phyloP scores from a whole-genome alignment of 139 green algal genomes.

The Nannochloris sp. region DNA sequence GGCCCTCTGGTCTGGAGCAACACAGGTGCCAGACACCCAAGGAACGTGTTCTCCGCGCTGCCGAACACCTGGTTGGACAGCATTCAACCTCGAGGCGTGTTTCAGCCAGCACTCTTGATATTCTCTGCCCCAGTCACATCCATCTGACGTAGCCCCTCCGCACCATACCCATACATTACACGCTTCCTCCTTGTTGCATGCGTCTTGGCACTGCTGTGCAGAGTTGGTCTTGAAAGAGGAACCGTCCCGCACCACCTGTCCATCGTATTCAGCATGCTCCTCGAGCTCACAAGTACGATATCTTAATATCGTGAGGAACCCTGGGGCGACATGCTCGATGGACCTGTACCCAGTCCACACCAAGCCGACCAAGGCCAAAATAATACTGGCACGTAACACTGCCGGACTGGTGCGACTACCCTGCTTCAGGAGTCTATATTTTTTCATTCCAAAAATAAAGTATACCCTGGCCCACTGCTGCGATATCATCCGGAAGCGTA shows the following conservation, averaged over 20 bases:
- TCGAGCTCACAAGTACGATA: background rate
- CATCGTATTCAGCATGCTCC: slow-evolving; percentile 23
- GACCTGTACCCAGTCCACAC: too few species aligned
- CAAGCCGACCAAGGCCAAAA: too few species aligned
- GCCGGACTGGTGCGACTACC: too few species aligned
- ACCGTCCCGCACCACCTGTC: slow-evolving; percentile 8
- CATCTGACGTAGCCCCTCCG: background rate
- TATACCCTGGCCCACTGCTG: too few species aligned
- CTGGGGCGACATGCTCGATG: too few species aligned
- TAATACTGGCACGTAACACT: too few species aligned
- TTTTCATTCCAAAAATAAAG: too few species aligned
- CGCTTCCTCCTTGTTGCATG: slow-evolving; percentile 1
- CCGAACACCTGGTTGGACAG: background rate
- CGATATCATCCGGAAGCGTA: too few species aligned
- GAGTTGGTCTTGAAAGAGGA: slow-evolving; percentile 5
- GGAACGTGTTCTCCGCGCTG: background rate
- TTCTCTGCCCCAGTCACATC: slow-evolving; percentile 3
- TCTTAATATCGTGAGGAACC: too few species aligned
- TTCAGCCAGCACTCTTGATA: slow-evolving; percentile 34
- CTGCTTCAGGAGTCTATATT: too few species aligned
- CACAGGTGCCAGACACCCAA: slow-evolving; percentile 42
- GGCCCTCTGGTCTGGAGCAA: slow-evolving; percentile 14
- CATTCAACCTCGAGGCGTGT: slow-evolving; percentile 9
- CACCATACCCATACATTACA: slow-evolving; percentile 27
- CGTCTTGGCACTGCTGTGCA: slow-evolving; percentile 13